phyloP scores from a whole-genome alignment of 768 basidiomycete genomes.

The Inosperma sp. region DNA sequence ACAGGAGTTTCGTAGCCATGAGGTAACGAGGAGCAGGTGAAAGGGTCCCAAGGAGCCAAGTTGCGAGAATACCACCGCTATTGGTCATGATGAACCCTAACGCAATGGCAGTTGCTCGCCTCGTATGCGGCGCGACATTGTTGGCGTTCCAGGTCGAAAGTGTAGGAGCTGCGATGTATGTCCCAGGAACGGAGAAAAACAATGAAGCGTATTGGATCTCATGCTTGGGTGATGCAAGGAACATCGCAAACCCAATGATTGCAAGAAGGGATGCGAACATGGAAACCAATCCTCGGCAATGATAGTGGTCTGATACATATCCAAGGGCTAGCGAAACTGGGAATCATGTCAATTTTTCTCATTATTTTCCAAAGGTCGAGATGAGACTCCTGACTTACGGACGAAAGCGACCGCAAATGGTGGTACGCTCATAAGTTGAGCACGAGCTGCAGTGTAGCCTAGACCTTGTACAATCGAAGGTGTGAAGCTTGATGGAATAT shows the following conservation, averaged over 20 bases:
- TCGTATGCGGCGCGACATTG: constrained; percentile 51
- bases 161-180: constrained; percentile 48
- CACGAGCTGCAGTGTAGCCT: constrained; percentile 48
- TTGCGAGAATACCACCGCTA: constrained; percentile 54
- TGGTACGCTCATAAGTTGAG: constrained; percentile 61
- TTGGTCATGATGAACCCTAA: constrained; percentile 55
- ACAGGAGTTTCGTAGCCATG: constrained; percentile 41
- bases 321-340: constrained; percentile 28
- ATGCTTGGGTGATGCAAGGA: constrained; percentile 39
- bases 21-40: constrained; percentile 47
- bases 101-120: constrained; percentile 57
- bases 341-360: not conserved
- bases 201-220: constrained; percentile 49
- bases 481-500: constrained; percentile 45
- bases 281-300: constrained; percentile 42
- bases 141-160: constrained; percentile 58
- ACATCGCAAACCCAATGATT: constrained; percentile 50
- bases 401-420: constrained; percentile 51
- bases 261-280: constrained; percentile 42
- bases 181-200: constrained; percentile 50
- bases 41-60: constrained; percentile 52
- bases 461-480: constrained; percentile 66
- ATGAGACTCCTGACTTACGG: constrained; percentile 29
- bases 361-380: not conserved
- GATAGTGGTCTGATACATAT: constrained; percentile 49